A percentile compares a stretch with the other conserved stretches of the same genome.
These are phyloP conservation scores for Cystobasidium pallidum DNA, from an alignment of 1,284 basidiomycete species.

Conservation along the genomic window DNA sequence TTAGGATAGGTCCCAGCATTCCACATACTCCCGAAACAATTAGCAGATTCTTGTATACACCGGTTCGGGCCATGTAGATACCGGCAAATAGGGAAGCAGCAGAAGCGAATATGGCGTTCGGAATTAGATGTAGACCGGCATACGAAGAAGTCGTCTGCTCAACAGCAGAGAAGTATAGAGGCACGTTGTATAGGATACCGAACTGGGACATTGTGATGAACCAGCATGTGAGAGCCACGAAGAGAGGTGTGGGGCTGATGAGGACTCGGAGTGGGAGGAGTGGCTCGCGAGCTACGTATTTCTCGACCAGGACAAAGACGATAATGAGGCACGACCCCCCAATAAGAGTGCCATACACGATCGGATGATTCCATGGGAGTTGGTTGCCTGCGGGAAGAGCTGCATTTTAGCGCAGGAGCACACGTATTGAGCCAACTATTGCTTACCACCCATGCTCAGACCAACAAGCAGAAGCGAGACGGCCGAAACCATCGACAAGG, in stretches of 20 bases:
- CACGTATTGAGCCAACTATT: not conserved
- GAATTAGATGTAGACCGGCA: slow-evolving; percentile 56
- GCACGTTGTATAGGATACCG: slow-evolving; percentile 50
- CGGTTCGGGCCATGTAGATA: slow-evolving; percentile 57
- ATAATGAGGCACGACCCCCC: slow-evolving; percentile 67
- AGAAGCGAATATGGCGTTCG: slow-evolving; percentile 55
- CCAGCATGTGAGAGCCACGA: slow-evolving; percentile 57
- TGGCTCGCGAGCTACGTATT: slow-evolving; percentile 58
- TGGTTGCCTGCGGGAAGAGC: slow-evolving; percentile 46
- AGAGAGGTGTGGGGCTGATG: slow-evolving; percentile 57
- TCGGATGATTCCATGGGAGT: slow-evolving; percentile 66
- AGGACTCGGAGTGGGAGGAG: slow-evolving; percentile 56
- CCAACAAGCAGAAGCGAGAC: slow-evolving; percentile 56
- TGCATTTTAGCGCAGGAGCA: too few species aligned
- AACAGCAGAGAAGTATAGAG: slow-evolving; percentile 55
- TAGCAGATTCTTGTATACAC: slow-evolving; percentile 56
- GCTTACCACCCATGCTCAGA: slow-evolving; percentile 53
- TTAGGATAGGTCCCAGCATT: slow-evolving; percentile 56
- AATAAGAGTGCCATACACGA: slow-evolving; percentile 69
- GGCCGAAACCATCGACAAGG: slow-evolving; percentile 56
- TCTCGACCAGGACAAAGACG: slow-evolving; percentile 60
- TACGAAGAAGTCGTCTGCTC: slow-evolving; percentile 55
- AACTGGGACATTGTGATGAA: slow-evolving; percentile 58
- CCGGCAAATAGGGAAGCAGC: slow-evolving; percentile 57
- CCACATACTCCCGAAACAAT: slow-evolving; percentile 54